Percentiles rank a stretch among this genome's conserved stretches.
These are phyloP conservation scores for Biscutella laevigata DNA, from an alignment of 441 rosid genomes.

Conservation along the genomic window DNA sequence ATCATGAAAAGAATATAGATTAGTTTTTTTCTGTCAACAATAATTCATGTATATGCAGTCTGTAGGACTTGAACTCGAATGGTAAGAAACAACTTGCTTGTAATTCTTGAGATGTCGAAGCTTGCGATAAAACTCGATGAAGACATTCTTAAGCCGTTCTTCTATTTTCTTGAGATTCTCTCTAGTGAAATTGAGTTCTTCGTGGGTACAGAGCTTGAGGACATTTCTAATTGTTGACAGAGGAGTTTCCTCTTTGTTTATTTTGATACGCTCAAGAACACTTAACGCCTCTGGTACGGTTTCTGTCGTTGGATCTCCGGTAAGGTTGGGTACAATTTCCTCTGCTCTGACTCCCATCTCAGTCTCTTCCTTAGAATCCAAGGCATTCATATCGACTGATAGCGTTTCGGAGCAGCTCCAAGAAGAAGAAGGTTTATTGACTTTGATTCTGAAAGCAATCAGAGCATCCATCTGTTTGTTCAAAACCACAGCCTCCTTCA, in stretches of 20 bases:
- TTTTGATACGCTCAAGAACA: conserved; percentile 32
- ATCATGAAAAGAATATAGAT: neutral
- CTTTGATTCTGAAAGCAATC: conserved; percentile 64
- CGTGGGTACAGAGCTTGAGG: conserved; percentile 23
- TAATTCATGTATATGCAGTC: no score
- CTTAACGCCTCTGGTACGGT: conserved; percentile 22
- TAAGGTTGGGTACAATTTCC: conserved; percentile 19
- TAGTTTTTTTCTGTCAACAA: no score
- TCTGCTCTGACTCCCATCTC: conserved; percentile 24
- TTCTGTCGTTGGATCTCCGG: conserved; percentile 24
- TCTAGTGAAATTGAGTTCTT: conserved; percentile 29
- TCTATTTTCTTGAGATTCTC: conserved; percentile 43
- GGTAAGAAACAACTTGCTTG: conserved; percentile 25
- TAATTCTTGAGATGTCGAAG: conserved; percentile 44
- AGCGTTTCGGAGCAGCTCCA: conserved; percentile 15
- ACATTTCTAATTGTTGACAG: conserved; percentile 29
- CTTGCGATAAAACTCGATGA: conserved; percentile 38
- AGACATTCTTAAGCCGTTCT: conserved; percentile 32
- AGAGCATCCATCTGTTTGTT: conserved; percentile 63
- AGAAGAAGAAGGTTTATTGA: conserved; percentile 41
- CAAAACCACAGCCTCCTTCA: conserved; percentile 43
- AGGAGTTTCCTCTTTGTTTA: conserved; percentile 33
- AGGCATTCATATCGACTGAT: conserved; percentile 39
- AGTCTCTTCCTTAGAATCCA: conserved; percentile 34
- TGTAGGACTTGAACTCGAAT: no score